Evolutionary conservation across 2,329 filamentous ascomycete species (phyloP).

Genomic region (Fusarium torulosum): DNA sequence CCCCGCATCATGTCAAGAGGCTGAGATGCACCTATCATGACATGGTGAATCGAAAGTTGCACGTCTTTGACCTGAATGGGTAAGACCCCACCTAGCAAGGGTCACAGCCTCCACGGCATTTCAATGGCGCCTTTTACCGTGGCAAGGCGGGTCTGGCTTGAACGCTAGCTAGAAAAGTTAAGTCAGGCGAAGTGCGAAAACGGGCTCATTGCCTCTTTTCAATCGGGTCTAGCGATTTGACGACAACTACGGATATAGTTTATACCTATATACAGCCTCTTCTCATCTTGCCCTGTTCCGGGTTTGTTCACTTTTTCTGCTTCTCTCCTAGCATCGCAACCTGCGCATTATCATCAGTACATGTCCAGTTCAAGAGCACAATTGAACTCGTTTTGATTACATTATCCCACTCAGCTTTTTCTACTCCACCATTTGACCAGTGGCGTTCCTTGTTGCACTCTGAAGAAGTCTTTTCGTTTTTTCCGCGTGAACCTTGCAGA

Average conservation of each 20-base stretch:
- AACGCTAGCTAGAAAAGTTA: conserved; percentile 34
- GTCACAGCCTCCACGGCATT: conserved; percentile 22
- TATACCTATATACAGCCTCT: conserved; percentile 27
- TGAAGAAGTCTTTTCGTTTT: conserved; percentile 26
- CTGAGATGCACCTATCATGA: conserved; percentile 30
- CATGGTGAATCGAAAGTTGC: conserved; percentile 18
- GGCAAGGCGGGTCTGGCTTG: conserved; percentile 31
- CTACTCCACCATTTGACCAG: conserved; percentile 22
- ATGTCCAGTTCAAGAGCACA: conserved; percentile 12
- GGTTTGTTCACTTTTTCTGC: not conserved
- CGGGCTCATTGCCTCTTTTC: conserved; percentile 35
- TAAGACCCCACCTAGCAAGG: conserved; percentile 38
- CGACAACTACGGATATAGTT: conserved; percentile 18
- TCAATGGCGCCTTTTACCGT: conserved; percentile 20
- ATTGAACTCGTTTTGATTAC: conserved; percentile 26
- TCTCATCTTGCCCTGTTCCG: conserved; percentile 9
- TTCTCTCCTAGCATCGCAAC: conserved; percentile 16
- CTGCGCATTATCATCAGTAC: conserved; percentile 6
- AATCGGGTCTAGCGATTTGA: conserved; percentile 31
- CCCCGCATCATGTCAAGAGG: conserved; percentile 38
- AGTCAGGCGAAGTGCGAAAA: conserved; percentile 38
- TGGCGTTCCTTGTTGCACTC: conserved; percentile 27
- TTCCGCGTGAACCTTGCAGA: conserved; percentile 22
- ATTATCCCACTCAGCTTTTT: conserved; percentile 29
- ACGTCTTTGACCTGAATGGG: conserved; percentile 31